Base-by-base conservation (phyloP, 2,329 filamentous ascomycete species). In the Tothia fuscella region DNA sequence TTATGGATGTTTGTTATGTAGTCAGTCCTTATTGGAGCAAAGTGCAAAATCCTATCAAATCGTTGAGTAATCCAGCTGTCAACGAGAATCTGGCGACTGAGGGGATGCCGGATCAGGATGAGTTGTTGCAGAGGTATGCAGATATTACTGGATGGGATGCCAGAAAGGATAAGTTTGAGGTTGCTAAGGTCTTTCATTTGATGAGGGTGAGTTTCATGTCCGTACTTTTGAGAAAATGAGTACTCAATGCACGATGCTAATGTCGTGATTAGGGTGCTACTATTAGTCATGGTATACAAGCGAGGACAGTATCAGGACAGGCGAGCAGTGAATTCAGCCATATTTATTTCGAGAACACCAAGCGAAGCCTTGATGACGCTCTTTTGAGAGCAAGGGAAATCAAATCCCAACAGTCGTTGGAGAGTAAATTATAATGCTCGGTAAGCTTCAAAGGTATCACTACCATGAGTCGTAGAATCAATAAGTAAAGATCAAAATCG, bases 311-410 rank as follows among this genome's bases (percentile, higher is more conserved):
- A 31, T 58, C 51, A 35, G 55, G 56, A 9, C 56, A 58, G 43
- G 57, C 56, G 6, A 59, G 57, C 47, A 58, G 54, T 44, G 54
- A 57, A 28, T 59, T 58, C 42, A 56, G 55, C 21, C 56, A 59
- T 22, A 31, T 54, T 2, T 59, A 59, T 41, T 59, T 59, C 35
- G 49, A 57, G 21, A 56, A 55, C 16, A 59, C 56, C 7, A 56
- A 53, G 44, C 49, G 47, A 26, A 53, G 56, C 13, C 35, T 59
- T 2, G 50, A 59, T n/a, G 48, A 51, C 14, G 56, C 56, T 7
- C 44, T 56, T 14, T 39, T 39, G 1, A 53, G 53, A 48, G 52
- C 58, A 4, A 39, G 51, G 3, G 44, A 48, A 28, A 47, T 58
- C 46, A 54, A 58, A 25, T 51, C 49, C 26, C 49, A 47, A n/a